Conservation (phyloP, 108 stramenopile genomes). For the Skeletonema tropicum region DNA sequence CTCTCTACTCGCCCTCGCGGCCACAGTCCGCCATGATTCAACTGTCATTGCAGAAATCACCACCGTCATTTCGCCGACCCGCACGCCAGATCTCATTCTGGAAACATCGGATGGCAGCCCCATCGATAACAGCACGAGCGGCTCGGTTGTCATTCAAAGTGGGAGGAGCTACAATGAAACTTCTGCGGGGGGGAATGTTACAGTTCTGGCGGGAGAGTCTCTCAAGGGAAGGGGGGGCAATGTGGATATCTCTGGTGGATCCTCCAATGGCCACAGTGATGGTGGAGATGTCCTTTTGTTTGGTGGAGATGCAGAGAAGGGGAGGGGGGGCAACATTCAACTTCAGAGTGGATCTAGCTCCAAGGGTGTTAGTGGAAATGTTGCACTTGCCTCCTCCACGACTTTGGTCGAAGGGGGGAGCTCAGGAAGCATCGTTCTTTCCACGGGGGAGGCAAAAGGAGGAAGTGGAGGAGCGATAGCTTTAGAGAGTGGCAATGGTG, state of each 20-base stretch:
- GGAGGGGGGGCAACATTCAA: conserved; percentile 27
- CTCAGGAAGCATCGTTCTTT: conserved; percentile 47
- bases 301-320: conserved; percentile 35
- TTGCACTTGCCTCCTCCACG: conserved; percentile 10
- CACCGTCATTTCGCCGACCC: neutral
- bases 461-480: conserved; percentile 50
- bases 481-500: conserved; percentile 40
- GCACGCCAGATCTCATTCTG: neutral
- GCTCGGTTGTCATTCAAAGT: neutral
- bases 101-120: neutral
- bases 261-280: conserved; percentile 39
- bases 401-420: conserved; percentile 20
- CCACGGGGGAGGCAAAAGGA: conserved; percentile 47
- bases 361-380: conserved; percentile 28
- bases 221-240: conserved; percentile 2
- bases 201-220: conserved; percentile 7
- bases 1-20: neutral
- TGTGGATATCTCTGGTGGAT: conserved; percentile 14
- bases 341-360: conserved; percentile 28
- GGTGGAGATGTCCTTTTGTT: conserved; percentile 24
- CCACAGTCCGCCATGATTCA: neutral
- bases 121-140: neutral
- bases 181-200: conserved; percentile 7
- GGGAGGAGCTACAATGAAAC: conserved; percentile 1
- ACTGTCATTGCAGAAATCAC: neutral